These are phyloP conservation scores for Vitis labrusca DNA, from an alignment of 164 flowering plant species.

Conservation along the genomic window DNA sequence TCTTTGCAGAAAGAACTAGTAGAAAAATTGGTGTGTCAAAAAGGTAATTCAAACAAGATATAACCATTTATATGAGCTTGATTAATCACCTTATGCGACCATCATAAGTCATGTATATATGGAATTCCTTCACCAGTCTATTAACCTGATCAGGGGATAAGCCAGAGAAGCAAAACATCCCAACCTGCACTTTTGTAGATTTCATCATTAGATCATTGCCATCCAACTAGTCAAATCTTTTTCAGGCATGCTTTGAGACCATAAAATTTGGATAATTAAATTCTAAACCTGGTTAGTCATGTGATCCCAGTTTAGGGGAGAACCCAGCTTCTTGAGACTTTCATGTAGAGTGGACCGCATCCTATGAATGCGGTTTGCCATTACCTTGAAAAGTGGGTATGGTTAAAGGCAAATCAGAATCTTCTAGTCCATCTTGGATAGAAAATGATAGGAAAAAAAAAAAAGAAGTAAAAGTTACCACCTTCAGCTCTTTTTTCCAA, in stretches of 20 bases:
- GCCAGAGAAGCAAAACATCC: conserved; percentile 39
- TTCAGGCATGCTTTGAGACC: background rate
- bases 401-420: background rate
- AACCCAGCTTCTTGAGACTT: conserved; percentile 25
- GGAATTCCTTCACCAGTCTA: conserved; percentile 23
- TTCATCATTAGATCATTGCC: background rate
- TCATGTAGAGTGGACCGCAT: conserved; percentile 24
- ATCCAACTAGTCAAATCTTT: background rate
- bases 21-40: too few species aligned
- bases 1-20: too few species aligned
- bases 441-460: background rate
- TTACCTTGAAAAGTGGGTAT: conserved; percentile 10
- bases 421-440: background rate
- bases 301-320: conserved; percentile 34
- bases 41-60: background rate
- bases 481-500: conserved; percentile 32
- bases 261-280: background rate
- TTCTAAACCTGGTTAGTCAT: conserved; percentile 34
- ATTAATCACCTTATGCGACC: conserved; percentile 35
- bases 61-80: background rate
- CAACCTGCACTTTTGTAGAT: conserved; percentile 21
- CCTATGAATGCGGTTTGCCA: conserved; percentile 23
- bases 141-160: conserved; percentile 27
- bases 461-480: conserved; percentile 14
- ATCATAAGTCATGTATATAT: conserved; percentile 31